Conservation (phyloP, 2,329 filamentous ascomycete genomes). For the Bimuria novae-zelandiae region DNA sequence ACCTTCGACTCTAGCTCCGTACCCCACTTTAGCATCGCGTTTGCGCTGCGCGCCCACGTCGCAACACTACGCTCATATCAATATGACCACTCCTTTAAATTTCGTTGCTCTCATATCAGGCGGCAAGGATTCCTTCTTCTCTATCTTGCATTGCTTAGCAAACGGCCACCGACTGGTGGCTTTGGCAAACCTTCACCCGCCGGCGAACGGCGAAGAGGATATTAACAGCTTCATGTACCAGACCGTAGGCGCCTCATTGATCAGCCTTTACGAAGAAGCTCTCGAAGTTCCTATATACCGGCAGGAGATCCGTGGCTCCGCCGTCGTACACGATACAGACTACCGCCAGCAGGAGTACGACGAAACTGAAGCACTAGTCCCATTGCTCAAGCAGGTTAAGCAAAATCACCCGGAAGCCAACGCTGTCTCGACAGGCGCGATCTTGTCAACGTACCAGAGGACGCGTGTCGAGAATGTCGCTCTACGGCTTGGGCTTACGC, state of each 20-base stretch:
- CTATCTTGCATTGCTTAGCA: conserved; percentile 83
- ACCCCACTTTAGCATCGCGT: conserved; percentile 1
- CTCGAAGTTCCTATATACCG: conserved; percentile 85
- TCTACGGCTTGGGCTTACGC: conserved; percentile 76
- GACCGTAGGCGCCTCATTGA: conserved; percentile 86
- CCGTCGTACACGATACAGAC: conserved; percentile 71
- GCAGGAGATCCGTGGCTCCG: conserved; percentile 71
- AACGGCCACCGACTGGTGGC: conserved; percentile 87
- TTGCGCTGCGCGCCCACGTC: not conserved
- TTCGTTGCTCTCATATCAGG: conserved; percentile 94
- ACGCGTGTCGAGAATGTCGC: conserved; percentile 94
- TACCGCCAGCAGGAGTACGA: conserved; percentile 65
- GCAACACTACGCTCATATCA: conserved; percentile 19
- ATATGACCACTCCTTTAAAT: conserved; percentile 27
- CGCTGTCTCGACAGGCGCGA: conserved; percentile 87
- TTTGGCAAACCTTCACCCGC: conserved; percentile 83
- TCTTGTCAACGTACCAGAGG: conserved; percentile 92
- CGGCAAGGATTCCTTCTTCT: conserved; percentile 96
- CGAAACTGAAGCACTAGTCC: conserved; percentile 86
- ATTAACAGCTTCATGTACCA: conserved; percentile 99
- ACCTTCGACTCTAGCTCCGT: conserved; percentile 2
- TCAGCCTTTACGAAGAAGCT: conserved; percentile 81
- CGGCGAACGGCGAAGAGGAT: conserved; percentile 60
- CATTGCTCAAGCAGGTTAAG: conserved; percentile 71
- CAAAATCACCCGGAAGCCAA: conserved; percentile 76